Base-by-base conservation (phyloP, 2,329 filamentous ascomycete species). In the Colletotrichum sansevieriae region DNA sequence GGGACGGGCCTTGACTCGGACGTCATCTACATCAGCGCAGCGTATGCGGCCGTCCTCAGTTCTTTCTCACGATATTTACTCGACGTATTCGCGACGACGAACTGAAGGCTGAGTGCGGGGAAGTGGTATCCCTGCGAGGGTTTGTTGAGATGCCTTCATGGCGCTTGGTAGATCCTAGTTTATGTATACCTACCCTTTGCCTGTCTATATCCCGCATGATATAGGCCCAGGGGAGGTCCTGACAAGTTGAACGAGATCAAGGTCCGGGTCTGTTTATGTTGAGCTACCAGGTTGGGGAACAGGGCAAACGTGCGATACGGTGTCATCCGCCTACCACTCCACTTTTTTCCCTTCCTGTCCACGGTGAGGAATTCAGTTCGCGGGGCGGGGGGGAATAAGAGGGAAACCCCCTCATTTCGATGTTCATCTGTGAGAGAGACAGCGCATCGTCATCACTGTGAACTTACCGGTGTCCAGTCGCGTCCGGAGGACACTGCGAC, bases 121-220 rank as follows among this genome's bases (percentile, higher is more conserved):
- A 22, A 54, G 22, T 43, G 29, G 4, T 46, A 64, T 35, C 52
- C 62, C 60, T 67, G 44, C 25, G 29, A 46, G 29, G 12, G 39
- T 15, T 22, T 22, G 22, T 4, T 22, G 22, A 22, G 22, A 22
- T 22, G 3, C 22, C 22, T 4, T 22, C 3, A 22, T 22, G 22
- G 18, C 47, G 47, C 47, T 29, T 12, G 35, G 35, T 10, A 39
- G 3, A 39, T 10, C 35, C 35, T 39, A 5, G 18, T 18, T 18
- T 18, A 18, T 18, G 18, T 18, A 18, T 18, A 18, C 35, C 35
- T 33, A 13, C 15, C 29, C 25, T 25, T 22, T 29, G 46, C 46
- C 15, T 51, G 47, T 51, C 61, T 65, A 68, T 68, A 65, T 41
- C 61, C 7, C 54, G 29, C 39, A 49, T n/a, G 13, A 15, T 64